These are phyloP conservation scores for Didymella keratinophila DNA, from an alignment of 2,329 filamentous ascomycete species.

Conservation along the genomic window DNA sequence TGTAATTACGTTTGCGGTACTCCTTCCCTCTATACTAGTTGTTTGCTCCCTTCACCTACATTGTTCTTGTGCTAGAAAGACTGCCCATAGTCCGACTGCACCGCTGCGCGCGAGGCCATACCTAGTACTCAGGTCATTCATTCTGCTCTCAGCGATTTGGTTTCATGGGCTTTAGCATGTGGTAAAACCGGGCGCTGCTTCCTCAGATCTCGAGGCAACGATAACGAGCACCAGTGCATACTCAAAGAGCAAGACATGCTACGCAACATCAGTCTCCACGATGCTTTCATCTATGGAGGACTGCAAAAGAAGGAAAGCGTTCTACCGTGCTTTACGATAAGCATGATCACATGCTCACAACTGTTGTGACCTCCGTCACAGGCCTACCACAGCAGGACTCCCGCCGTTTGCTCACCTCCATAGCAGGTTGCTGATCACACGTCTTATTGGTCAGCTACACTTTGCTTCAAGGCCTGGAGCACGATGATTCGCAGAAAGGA, in stretches of 20 bases:
- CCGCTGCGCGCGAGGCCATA: neutral
- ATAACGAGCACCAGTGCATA: neutral
- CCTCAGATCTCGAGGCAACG: neutral
- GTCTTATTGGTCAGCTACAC: neutral
- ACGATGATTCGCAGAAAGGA: neutral
- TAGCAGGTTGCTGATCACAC: neutral
- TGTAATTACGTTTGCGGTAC: neutral
- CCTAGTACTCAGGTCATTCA: neutral
- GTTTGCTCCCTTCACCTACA: constrained; percentile 4
- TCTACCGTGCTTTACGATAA: neutral
- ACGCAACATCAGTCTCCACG: neutral
- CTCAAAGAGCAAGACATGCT: neutral
- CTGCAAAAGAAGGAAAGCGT: neutral
- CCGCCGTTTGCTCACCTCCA: neutral
- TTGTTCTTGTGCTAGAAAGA: neutral
- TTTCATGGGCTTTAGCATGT: neutral
- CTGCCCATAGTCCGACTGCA: neutral
- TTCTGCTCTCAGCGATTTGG: neutral
- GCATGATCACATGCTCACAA: neutral
- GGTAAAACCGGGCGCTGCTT: neutral
- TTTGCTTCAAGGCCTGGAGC: neutral
- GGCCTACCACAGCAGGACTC: neutral
- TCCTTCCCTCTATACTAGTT: constrained; percentile 2
- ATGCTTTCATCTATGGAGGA: too few relatives aligned
- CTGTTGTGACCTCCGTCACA: neutral